A percentile compares a stretch with the other conserved stretches of the same genome.
Conservation (phyloP, 1,284 basidiomycete genomes). For the Polyporus tsugae region DNA sequence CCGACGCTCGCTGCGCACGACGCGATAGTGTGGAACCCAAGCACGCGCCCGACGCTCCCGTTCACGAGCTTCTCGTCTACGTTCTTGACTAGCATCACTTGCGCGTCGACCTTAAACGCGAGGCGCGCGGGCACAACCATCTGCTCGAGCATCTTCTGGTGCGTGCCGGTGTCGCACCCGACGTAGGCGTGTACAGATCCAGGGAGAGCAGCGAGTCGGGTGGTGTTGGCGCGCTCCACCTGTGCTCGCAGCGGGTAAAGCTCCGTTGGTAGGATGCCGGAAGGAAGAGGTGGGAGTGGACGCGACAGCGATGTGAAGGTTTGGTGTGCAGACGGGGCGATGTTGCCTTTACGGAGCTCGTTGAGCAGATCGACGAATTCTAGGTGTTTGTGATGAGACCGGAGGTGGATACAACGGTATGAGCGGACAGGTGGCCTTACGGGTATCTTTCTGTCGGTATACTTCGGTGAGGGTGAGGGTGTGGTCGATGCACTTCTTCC, state of each 20-base stretch:
- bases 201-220: slow-evolving; percentile 40
- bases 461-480: slow-evolving; percentile 92
- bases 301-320: slow-evolving; percentile 58
- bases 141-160: slow-evolving; percentile 47
- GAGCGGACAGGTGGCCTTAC: slow-evolving; percentile 28
- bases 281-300: slow-evolving; percentile 44
- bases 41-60: slow-evolving; percentile 46
- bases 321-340: slow-evolving; percentile 50
- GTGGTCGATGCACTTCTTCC: slow-evolving; percentile 80
- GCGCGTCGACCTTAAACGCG: slow-evolving; percentile 58
- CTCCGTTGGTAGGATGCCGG: slow-evolving; percentile 64
- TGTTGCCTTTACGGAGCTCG: slow-evolving; percentile 84
- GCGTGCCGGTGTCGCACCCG: slow-evolving; percentile 54
- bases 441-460: slow-evolving; percentile 75
- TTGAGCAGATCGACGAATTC: slow-evolving; percentile 92
- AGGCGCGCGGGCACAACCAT: slow-evolving; percentile 48
- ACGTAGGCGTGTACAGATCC: slow-evolving; percentile 42
- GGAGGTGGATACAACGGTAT: neutral
- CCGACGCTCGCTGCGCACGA: slow-evolving; percentile 35
- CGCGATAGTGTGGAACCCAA: slow-evolving; percentile 42
- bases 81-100: slow-evolving; percentile 81
- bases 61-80: slow-evolving; percentile 50
- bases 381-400: slow-evolving; percentile 37
- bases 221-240: slow-evolving; percentile 60
- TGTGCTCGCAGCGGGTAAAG: slow-evolving; percentile 73